phyloP scores from a whole-genome alignment of 2,329 filamentous ascomycete genomes.

The Thelonectria rubi region DNA sequence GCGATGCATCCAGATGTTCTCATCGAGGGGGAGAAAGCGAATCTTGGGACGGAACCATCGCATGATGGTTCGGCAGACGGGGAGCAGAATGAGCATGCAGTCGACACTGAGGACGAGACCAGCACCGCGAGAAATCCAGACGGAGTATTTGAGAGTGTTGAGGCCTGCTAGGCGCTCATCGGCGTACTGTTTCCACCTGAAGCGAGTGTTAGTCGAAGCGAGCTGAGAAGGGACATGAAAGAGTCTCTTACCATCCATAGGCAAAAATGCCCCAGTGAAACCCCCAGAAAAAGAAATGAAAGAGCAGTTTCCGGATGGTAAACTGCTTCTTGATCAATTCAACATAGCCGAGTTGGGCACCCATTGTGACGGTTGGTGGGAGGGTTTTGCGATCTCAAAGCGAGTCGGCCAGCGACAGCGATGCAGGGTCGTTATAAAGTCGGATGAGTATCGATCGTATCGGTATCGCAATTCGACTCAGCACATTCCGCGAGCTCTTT shows the following conservation, averaged over 20 bases:
- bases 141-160: conserved; percentile 85
- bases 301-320: conserved; percentile 75
- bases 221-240: not conserved
- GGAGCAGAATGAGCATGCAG: conserved; percentile 85
- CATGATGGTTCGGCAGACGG: conserved; percentile 93
- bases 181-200: conserved; percentile 79
- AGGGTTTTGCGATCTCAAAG: conserved; percentile 8
- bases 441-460: not conserved
- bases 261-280: conserved; percentile 83
- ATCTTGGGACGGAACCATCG: conserved; percentile 86
- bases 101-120: conserved; percentile 87
- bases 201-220: not conserved
- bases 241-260: conserved; percentile 77
- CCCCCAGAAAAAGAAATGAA: conserved; percentile 83
- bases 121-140: conserved; percentile 96
- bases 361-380: conserved; percentile 44
- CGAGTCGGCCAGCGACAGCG: conserved; percentile 25
- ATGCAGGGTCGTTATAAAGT: conserved; percentile 23
- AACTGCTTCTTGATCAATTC: conserved; percentile 70
- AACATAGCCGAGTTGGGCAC: conserved; percentile 53
- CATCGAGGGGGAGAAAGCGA: conserved; percentile 89
- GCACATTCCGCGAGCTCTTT: not conserved
- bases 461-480: not conserved
- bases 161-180: conserved; percentile 77
- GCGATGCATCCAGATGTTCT: conserved; percentile 96